These are phyloP conservation scores for Dimocarpus longan DNA, from an alignment of 345 rosid species.

Conservation along the genomic window DNA sequence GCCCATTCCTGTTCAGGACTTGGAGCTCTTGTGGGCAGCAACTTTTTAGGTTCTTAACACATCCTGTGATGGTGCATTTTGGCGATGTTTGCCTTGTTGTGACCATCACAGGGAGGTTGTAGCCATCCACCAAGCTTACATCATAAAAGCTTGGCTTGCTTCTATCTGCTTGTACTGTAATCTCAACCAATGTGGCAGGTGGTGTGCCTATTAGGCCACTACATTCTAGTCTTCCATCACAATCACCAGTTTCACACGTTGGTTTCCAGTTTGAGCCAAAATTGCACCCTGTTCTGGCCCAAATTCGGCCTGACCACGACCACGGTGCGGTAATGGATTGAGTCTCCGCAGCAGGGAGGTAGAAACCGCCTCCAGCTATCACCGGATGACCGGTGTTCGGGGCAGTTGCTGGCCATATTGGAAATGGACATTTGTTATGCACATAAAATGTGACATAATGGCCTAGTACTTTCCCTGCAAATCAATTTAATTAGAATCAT, in stretches of 20 bases:
- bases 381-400: conserved; percentile 73
- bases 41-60: conserved; percentile 46
- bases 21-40: conserved; percentile 66
- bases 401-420: conserved; percentile 88
- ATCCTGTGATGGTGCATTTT: conserved; percentile 59
- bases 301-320: conserved; percentile 77
- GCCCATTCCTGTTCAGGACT: conserved; percentile 49
- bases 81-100: conserved; percentile 33
- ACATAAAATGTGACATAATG: conserved; percentile 55
- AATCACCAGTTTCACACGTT: conserved; percentile 85
- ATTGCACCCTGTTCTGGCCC: conserved; percentile 81
- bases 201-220: conserved; percentile 73
- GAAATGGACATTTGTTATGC: conserved; percentile 80
- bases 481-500: neutral
- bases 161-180: conserved; percentile 53
- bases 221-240: conserved; percentile 71
- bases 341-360: conserved; percentile 51
- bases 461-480: conserved; percentile 46
- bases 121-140: conserved; percentile 82
- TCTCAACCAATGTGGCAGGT: conserved; percentile 66
- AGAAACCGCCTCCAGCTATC: conserved; percentile 71
- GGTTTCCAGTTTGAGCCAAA: conserved; percentile 57
- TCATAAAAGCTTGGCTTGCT: conserved; percentile 61
- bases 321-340: conserved; percentile 48
- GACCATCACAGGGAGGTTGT: conserved; percentile 66